Evolutionary conservation across 2,329 filamentous ascomycete genomes (phyloP), one percentile per base, ranked within the genome.

Genomic region (Botrytis tulipae): DNA sequence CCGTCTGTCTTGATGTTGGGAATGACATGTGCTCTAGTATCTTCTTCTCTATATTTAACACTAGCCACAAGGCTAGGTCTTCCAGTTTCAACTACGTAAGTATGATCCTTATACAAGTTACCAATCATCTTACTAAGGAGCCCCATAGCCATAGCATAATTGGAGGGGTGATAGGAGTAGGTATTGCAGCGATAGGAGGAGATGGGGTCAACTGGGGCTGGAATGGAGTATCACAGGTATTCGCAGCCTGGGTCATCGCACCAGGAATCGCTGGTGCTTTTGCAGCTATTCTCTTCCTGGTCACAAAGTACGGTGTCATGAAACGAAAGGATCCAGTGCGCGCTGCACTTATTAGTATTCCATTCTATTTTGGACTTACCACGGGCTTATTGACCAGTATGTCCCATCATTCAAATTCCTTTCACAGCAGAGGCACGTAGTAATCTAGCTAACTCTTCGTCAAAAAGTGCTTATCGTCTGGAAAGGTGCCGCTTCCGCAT

Each of bases 51-150:
- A 16, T 94, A 92, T 91, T 91, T 94, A 65, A 93, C 93, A 91
- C 93, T 91, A 91, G 93, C 91, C 82, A 94, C 91, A 1, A 85
- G 86, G 65, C 86, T 93, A 85, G 92, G 90, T 6, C 90, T 91
- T 74, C 92, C 92, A 83, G 90, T 92, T 77, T 92, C 90, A 0
- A 92, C 91, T 0, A 92, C 90, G 40, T 54, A 67, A n/a, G 44
- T 54, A 29, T 40, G 7, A n/a, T 40, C 16, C 35, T 54, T 20
- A 51, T 54, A 35, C 32, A 6, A 54, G 20, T 8, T 2, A 4
- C 2, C 35, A 3, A 54, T 40, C 65, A 54, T 40, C 22, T 18
- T 40, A 25, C 46, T 68, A 29, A 54, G 16, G 8, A 40, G 16
- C 4, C n/a, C 25, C 9, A 54, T 25, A 68, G 65, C 22, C 92